These are phyloP conservation scores for Solioccasus polychromus DNA, from an alignment of 768 basidiomycete species.

Conservation along the genomic window DNA sequence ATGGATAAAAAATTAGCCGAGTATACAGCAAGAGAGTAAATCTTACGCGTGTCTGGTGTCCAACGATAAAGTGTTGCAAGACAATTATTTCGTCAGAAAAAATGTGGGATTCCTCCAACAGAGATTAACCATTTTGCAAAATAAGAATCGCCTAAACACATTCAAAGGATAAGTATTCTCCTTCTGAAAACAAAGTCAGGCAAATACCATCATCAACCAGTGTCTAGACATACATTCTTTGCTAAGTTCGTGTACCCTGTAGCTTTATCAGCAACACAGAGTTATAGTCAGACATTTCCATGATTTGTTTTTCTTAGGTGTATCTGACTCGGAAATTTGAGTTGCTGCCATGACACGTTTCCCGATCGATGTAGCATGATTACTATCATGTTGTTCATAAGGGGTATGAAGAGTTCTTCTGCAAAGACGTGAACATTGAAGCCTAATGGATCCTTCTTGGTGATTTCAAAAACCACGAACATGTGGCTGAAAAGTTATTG, in stretches of 20 bases:
- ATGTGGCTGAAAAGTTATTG: slow-evolving; percentile 36
- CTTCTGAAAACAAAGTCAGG: slow-evolving; percentile 21
- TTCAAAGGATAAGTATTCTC: slow-evolving; percentile 32
- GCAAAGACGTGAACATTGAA: slow-evolving; percentile 14
- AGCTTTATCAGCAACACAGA: slow-evolving; percentile 1
- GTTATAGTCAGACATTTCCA: slow-evolving; percentile 7
- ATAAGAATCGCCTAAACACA: neutral
- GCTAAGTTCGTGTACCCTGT: slow-evolving; percentile 6
- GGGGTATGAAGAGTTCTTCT: slow-evolving; percentile 36
- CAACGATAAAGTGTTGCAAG: slow-evolving; percentile 47
- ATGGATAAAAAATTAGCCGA: slow-evolving; percentile 4
- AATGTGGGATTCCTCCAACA: slow-evolving; percentile 46
- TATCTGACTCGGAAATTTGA: neutral
- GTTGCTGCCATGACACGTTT: slow-evolving; percentile 3
- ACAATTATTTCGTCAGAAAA: slow-evolving; percentile 43
- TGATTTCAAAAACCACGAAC: slow-evolving; percentile 33
- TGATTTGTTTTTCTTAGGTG: neutral
- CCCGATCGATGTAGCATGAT: slow-evolving; percentile 25
- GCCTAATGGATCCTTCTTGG: slow-evolving; percentile 38
- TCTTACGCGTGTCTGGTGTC: slow-evolving; percentile 59
- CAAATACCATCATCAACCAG: neutral
- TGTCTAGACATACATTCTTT: slow-evolving; percentile 18
- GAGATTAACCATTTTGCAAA: slow-evolving; percentile 48
- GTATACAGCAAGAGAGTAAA: neutral
- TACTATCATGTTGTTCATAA: slow-evolving; percentile 8